phyloP scores from a whole-genome alignment of 441 rosid genomes.

The Sinapis alba region DNA sequence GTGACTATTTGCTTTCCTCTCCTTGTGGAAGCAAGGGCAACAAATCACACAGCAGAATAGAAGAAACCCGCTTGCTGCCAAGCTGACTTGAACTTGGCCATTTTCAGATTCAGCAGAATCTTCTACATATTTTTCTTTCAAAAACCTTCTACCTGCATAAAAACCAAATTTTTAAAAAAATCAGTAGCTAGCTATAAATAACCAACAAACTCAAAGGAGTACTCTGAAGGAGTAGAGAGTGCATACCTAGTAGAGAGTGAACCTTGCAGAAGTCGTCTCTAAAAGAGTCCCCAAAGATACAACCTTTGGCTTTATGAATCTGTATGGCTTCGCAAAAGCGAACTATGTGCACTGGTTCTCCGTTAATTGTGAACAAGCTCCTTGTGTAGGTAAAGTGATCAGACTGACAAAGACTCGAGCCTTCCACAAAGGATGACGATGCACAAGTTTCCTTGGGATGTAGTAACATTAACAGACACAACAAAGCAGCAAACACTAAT shows the following conservation, averaged over 20 bases:
- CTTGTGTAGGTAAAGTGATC: slow-evolving; percentile 50
- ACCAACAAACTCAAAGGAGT: not conserved
- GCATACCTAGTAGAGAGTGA: slow-evolving; percentile 50
- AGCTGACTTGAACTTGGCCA: slow-evolving; percentile 38
- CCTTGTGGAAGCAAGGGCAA: slow-evolving; percentile 72
- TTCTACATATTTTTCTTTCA: slow-evolving; percentile 37
- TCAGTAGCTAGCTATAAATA: not conserved
- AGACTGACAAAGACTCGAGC: slow-evolving; percentile 55
- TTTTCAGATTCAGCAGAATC: slow-evolving; percentile 27
- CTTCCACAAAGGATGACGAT: slow-evolving; percentile 38
- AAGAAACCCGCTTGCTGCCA: slow-evolving; percentile 61
- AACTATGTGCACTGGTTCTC: slow-evolving; percentile 50
- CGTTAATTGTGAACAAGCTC: slow-evolving; percentile 58
- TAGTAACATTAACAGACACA: slow-evolving; percentile 42
- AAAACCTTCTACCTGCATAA: slow-evolving; percentile 55
- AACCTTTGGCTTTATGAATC: slow-evolving; percentile 50
- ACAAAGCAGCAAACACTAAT: slow-evolving; percentile 39
- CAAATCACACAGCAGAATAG: slow-evolving; percentile 54
- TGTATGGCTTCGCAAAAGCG: slow-evolving; percentile 63
- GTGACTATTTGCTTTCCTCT: slow-evolving; percentile 63
- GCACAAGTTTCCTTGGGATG: slow-evolving; percentile 47
- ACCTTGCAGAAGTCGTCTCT: slow-evolving; percentile 39
- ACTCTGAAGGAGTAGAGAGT: slow-evolving; percentile 17
- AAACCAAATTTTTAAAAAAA: not conserved
- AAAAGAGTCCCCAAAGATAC: slow-evolving; percentile 45